A percentile compares a stretch with the other conserved stretches of the same genome.
Conservation (phyloP, 495 filamentous ascomycete species). For the Penicillium paxilli region DNA sequence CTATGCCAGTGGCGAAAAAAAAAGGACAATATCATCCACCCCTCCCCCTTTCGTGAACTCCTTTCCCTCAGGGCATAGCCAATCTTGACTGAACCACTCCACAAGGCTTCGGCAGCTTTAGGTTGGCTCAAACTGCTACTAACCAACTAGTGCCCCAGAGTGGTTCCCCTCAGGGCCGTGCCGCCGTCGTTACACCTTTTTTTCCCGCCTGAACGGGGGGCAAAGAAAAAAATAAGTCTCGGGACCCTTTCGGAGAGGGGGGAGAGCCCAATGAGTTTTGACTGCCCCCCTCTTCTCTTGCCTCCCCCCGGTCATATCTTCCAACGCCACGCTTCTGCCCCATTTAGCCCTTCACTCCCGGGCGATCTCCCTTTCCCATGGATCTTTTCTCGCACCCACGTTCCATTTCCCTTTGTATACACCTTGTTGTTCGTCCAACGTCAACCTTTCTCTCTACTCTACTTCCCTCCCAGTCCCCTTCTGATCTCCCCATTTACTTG, state of each 20-base stretch:
- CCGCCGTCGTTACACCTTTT: slow-evolving; percentile 2
- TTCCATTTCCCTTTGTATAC: slow-evolving; percentile 8
- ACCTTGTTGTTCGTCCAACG: background rate
- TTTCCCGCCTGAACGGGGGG: background rate
- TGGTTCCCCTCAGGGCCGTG: background rate
- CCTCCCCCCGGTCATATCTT: slow-evolving; percentile 1
- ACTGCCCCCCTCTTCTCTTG: slow-evolving; percentile 1
- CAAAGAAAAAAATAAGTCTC: background rate
- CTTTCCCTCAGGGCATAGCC: background rate
- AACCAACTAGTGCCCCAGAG: background rate
- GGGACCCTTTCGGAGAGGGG: background rate
- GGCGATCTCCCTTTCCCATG: slow-evolving; percentile 22
- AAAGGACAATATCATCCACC: slow-evolving; percentile 17
- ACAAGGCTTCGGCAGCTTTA: background rate
- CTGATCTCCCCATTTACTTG: no score
- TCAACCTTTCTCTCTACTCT: background rate
- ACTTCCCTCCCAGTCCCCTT: background rate
- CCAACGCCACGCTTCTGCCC: slow-evolving; percentile 15
- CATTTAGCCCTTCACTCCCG: slow-evolving; percentile 8
- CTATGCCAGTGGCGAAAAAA: slow-evolving; percentile 29
- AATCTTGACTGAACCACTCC: background rate
- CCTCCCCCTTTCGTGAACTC: background rate
- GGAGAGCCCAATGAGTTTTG: background rate
- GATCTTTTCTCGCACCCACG: slow-evolving; percentile 11
- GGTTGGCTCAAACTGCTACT: background rate